Evolutionary conservation across 2,329 filamentous ascomycete species (phyloP), one percentile per base, ranked within the genome.

Genomic region (Pseudopithomyces maydicus): DNA sequence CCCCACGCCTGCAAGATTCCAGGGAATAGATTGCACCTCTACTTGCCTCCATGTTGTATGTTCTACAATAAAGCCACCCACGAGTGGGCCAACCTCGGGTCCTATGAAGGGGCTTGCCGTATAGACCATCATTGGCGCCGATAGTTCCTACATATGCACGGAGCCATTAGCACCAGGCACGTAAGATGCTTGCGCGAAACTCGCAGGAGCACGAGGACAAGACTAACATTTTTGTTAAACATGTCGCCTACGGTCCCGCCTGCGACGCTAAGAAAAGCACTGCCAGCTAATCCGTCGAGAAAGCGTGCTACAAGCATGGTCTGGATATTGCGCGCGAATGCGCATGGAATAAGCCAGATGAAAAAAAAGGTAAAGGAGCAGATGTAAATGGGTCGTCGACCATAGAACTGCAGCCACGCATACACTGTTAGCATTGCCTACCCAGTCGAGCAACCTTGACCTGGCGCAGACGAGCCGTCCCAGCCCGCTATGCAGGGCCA

Each of bases 51-150:
- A 97, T 54, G 80, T 78, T 3, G 82, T 83, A 65, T 88, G 86
- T 65, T 89, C 85, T 73, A 94, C 94, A 73, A 96, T 92, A 74
- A 96, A 92, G 7, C 91, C 92, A 8, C 91, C 91, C 17, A 90
- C 72, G 51, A 87, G 68, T 8, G 85, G 84, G 0, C 84, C 85
- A 10, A 87, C 52, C 56, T 85, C 82, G 6, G 85, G 84, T 1
- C 82, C 82, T 57, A 85, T 68, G 82, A 66, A 92, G 20, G 77
- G 77, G 20, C 68, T 67, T 6, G 76, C 80, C 6, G 79, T 80
- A 57, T 82, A 96, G 15, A 96, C 79, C 77, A 92, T 88, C 93
- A 97, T 96, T 2, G 92, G 92, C 6, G 84, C 84, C 63, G 89
- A 88, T 55, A 96, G 84, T 62, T 91, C 83, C 72, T 74, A 51